Conservation (phyloP, 2,329 filamentous ascomycete species). For the Lecanoromycetidae sp. region DNA sequence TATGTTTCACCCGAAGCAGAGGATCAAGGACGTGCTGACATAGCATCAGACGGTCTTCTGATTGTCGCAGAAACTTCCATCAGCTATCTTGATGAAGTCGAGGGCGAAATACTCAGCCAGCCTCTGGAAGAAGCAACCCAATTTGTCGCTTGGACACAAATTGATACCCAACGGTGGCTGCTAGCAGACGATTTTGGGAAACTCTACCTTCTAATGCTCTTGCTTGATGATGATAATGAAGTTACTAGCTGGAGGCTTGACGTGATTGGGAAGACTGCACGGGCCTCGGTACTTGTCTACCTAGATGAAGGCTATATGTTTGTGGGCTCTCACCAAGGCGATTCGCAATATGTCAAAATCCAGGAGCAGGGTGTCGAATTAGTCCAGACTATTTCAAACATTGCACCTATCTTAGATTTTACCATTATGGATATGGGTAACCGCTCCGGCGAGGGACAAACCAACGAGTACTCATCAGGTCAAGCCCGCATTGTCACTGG, state of each 20-base stretch:
- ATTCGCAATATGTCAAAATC: constrained; percentile 70
- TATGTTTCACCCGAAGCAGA: constrained; percentile 20
- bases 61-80: constrained; percentile 71
- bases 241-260: constrained; percentile 63
- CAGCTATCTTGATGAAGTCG: constrained; percentile 76
- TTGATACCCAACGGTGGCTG: constrained; percentile 72
- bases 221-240: constrained; percentile 45
- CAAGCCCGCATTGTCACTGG: constrained; percentile 89
- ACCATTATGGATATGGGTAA: constrained; percentile 93
- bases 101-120: constrained; percentile 54
- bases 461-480: constrained; percentile 86
- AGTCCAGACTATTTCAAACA: constrained; percentile 67
- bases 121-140: constrained; percentile 62
- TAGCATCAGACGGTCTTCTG: constrained; percentile 48
- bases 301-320: constrained; percentile 63
- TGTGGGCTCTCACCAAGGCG: constrained; percentile 82
- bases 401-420: constrained; percentile 87
- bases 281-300: constrained; percentile 68
- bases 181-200: constrained; percentile 83
- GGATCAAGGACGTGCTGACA: constrained; percentile 33
- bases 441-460: constrained; percentile 62
- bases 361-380: constrained; percentile 50
- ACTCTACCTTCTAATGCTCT: constrained; percentile 71
- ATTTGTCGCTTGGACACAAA: constrained; percentile 82
- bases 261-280: constrained; percentile 55